A percentile compares a stretch with the other conserved stretches of the same genome.
These are phyloP conservation scores for Populus pruinosa DNA, from an alignment of 345 rosid genomes.

Conservation along the genomic window DNA sequence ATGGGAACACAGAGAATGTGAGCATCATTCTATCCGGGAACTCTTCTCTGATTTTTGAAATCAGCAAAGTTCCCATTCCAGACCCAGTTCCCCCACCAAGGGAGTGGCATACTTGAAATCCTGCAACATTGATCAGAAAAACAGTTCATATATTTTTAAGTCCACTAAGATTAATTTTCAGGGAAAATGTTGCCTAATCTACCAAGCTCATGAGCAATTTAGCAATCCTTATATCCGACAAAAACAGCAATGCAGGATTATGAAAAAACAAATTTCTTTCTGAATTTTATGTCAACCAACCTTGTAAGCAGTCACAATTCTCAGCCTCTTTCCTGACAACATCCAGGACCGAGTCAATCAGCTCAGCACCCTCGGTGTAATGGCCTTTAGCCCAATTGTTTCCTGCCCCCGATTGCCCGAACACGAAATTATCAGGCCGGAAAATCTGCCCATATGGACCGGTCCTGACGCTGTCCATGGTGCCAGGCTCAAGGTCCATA, in stretches of 20 bases:
- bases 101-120: constrained; percentile 40
- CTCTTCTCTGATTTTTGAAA: constrained; percentile 43
- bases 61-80: constrained; percentile 38
- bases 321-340: constrained; percentile 39
- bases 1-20: constrained; percentile 35
- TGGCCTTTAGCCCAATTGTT: constrained; percentile 42
- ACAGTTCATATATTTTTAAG: neutral
- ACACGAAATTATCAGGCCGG: constrained; percentile 30
- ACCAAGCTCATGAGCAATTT: neutral
- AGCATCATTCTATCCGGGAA: constrained; percentile 31
- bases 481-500: constrained; percentile 43
- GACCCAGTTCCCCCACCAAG: constrained; percentile 40
- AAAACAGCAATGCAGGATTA: neutral
- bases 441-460: constrained; percentile 24
- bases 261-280: no score
- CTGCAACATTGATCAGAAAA: neutral
- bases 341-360: constrained; percentile 34
- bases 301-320: constrained; percentile 38
- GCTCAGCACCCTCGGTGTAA: constrained; percentile 39
- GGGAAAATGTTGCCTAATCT: neutral
- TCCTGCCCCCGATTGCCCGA: constrained; percentile 34
- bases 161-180: neutral
- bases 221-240: neutral
- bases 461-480: constrained; percentile 31
- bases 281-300: neutral